Conservation (phyloP, 306 rosid species). For the Myrica gale region DNA sequence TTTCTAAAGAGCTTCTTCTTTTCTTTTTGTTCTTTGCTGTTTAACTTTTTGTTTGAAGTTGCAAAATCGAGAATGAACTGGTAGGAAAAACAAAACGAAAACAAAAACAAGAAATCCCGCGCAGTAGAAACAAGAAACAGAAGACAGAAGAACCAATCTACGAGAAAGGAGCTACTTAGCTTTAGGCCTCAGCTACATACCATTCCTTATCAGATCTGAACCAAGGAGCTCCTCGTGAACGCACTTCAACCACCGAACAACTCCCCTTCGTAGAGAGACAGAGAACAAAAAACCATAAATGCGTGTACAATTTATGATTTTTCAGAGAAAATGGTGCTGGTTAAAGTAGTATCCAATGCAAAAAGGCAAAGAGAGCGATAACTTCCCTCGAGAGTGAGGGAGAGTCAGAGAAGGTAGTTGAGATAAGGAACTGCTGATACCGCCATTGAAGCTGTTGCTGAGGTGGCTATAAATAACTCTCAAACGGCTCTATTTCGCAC, state of each 20-base stretch:
- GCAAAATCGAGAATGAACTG: slow-evolving; percentile 28
- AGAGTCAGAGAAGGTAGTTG: slow-evolving; percentile 6
- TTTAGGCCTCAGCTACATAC: slow-evolving; percentile 23
- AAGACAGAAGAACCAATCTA: slow-evolving; percentile 12
- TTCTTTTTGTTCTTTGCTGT: slow-evolving; percentile 41
- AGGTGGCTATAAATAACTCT: background rate
- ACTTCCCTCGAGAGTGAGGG: background rate
- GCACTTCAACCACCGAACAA: background rate
- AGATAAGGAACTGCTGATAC: background rate
- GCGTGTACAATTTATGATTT: slow-evolving; percentile 14
- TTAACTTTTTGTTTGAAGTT: slow-evolving; percentile 36
- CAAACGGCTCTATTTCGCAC: slow-evolving; percentile 37
- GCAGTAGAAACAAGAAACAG: slow-evolving; percentile 19
- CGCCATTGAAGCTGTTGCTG: slow-evolving; percentile 10
- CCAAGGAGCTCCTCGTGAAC: slow-evolving; percentile 20
- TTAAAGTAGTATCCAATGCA: slow-evolving; percentile 20
- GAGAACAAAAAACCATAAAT: background rate
- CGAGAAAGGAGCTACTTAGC: background rate
- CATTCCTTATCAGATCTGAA: slow-evolving; percentile 56
- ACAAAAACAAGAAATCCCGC: background rate
- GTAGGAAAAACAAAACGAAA: slow-evolving; percentile 3
- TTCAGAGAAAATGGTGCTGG: background rate
- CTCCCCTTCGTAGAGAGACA: slow-evolving; percentile 11
- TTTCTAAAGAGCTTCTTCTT: slow-evolving; percentile 46
- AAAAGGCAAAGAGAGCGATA: background rate